A percentile compares a stretch with the other conserved stretches of the same genome.
phyloP scores from a whole-genome alignment of 805 yeast genomes.

The Metschnikowia henanensis region DNA sequence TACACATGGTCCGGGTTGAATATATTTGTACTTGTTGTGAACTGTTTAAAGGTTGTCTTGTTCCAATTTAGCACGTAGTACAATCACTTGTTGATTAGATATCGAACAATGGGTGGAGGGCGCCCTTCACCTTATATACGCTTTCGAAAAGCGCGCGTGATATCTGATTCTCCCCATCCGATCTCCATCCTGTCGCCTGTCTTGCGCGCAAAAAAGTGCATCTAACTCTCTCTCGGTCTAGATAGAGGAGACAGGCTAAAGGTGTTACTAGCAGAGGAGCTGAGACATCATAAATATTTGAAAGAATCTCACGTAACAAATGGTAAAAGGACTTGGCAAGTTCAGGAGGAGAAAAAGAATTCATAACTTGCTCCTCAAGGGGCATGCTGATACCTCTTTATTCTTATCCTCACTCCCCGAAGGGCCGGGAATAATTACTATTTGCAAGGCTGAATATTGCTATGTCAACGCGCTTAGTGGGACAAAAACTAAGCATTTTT shows the following conservation, averaged over 20 bases:
- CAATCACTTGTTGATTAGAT: not conserved
- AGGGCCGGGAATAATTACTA: no score
- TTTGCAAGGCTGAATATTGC: no score
- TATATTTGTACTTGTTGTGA: not conserved
- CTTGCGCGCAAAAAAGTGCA: not conserved
- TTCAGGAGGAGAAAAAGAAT: no score
- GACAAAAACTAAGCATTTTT: no score
- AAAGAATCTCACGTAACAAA: no score
- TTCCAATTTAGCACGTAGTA: not conserved
- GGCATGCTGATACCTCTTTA: no score
- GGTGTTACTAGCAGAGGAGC: not conserved
- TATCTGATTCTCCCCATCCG: not conserved
- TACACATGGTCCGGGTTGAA: no score
- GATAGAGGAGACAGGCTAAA: not conserved
- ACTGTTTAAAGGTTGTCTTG: not conserved
- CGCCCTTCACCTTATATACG: not conserved
- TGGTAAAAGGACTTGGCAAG: no score
- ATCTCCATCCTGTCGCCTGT: not conserved
- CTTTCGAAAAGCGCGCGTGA: not conserved
- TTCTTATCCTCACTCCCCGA: no score
- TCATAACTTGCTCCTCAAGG: no score
- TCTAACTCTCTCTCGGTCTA: not conserved
- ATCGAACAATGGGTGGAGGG: not conserved
- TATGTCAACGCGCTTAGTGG: no score
- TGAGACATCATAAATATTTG: no score